Evolutionary conservation across 2,329 filamentous ascomycete genomes (phyloP).

Genomic region (Penicillium sp.): DNA sequence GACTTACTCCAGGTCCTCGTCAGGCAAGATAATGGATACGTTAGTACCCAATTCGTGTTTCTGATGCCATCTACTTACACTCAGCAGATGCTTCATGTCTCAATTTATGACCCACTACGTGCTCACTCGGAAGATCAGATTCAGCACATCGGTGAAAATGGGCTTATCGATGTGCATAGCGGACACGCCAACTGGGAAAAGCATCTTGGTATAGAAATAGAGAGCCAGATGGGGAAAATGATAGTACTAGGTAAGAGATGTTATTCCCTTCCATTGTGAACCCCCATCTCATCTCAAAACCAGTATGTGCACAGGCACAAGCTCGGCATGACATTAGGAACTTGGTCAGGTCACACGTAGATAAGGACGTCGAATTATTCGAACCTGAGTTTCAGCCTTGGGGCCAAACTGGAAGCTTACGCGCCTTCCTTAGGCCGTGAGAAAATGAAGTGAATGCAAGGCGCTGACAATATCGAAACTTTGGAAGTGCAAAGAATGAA

Average conservation of each 20-base stretch:
- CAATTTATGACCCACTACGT: conserved; percentile 11
- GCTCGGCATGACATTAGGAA: conserved; percentile 12
- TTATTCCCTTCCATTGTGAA: not conserved
- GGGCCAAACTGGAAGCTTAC: conserved; percentile 7
- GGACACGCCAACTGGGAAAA: conserved; percentile 11
- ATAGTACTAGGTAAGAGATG: not conserved
- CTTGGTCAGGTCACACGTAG: conserved; percentile 9
- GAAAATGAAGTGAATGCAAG: not conserved
- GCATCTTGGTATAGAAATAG: conserved; percentile 10
- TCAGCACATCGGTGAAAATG: conserved; percentile 15
- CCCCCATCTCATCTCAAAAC: conserved; percentile 1
- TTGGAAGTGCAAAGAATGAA: too few species aligned
- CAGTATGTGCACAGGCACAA: conserved; percentile 12
- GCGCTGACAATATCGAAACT: too few species aligned
- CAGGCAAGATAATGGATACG: conserved; percentile 17
- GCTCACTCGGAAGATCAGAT: not conserved
- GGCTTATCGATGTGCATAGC: conserved; percentile 17
- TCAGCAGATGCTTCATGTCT: conserved; percentile 12
- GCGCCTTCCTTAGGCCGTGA: not conserved
- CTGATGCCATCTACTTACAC: not conserved
- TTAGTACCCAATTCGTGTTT: conserved; percentile 4
- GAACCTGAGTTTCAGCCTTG: conserved; percentile 23
- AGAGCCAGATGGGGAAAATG: not conserved
- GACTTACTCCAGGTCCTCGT: conserved; percentile 21
- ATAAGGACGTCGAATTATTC: conserved; percentile 15